Base-by-base conservation (phyloP, 345 rosid genomes). In the Populus simonii region DNA sequence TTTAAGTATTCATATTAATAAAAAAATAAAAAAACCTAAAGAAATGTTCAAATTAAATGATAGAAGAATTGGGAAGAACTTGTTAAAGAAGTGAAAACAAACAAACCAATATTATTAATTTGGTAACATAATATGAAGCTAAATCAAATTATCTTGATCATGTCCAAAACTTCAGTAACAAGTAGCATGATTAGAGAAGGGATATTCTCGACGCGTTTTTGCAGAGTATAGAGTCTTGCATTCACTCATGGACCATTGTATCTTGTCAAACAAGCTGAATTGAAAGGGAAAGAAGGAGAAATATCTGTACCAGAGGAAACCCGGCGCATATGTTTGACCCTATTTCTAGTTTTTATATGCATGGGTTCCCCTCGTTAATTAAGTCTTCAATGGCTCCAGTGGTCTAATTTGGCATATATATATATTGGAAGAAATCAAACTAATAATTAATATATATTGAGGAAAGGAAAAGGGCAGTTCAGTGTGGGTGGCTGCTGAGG, bases 1-100 rank as follows among this genome's bases (percentile, higher is more conserved):
- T 0, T 0, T 0, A 0, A 33, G 4, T 0, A 33, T 4, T 0
- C 6, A 33, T 0, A 0, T 33, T 33, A 33, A 4, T 4, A 33
- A 4, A 4, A 33, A 4, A 4, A 4, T 4, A 33, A 33, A 33
- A 33, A 33, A 33, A 4, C 0, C 5, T 33, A 33, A 33, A 0
- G 4, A 33, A 33, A 33, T 4, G 0, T 4, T 36, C 39, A 6
- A 1, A 25, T 25, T 25, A 25, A 36, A 36, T 36, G 39, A 38
- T 38, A 38, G 8, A 38, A 38, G 8, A 38, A 38, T 38, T 38
- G 7, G 39, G 1, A 38, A 7, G 39, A 38, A 7, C 39, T 7
- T 7, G 39, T 38, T 7, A 38, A 38, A 7, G 8, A 38, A 38
- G 13, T 43, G 13, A 9, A 43, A 43, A 43, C 47, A 43, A 43